These are phyloP conservation scores for Aquilaria malaccensis DNA, from an alignment of 345 rosid species.

Conservation along the genomic window DNA sequence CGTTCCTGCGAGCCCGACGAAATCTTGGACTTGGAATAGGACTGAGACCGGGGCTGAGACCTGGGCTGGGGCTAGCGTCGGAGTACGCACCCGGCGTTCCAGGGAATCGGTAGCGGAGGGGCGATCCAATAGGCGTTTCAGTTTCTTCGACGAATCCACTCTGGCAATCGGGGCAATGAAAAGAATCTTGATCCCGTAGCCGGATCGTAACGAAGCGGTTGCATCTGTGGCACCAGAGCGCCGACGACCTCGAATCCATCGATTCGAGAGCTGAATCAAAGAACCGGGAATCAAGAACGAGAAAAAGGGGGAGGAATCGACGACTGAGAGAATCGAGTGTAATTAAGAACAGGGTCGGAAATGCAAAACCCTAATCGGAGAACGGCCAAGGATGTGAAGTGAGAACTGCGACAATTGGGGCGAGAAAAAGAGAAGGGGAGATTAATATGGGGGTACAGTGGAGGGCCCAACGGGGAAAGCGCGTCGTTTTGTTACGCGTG, in stretches of 20 bases:
- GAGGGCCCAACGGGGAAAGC: conserved; percentile 17
- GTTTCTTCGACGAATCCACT: conserved; percentile 51
- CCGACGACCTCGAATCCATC: conserved; percentile 31
- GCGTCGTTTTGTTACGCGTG: conserved; percentile 16
- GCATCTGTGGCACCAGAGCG: conserved; percentile 65
- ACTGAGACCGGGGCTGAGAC: conserved; percentile 18
- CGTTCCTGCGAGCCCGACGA: conserved; percentile 33
- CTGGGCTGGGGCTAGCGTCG: conserved; percentile 12
- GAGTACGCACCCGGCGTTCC: conserved; percentile 17
- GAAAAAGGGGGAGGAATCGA: not conserved
- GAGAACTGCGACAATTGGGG: not conserved
- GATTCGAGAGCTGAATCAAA: not conserved
- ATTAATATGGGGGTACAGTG: not conserved
- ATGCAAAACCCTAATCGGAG: conserved; percentile 19
- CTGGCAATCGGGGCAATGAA: conserved; percentile 45
- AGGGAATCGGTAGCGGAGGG: conserved; percentile 21
- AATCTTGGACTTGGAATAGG: conserved; percentile 19
- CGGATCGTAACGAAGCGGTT: conserved; percentile 26
- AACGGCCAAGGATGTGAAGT: not conserved
- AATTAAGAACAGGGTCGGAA: not conserved
- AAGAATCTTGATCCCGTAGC: conserved; percentile 21
- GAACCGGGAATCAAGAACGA: not conserved
- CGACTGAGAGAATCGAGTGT: not conserved
- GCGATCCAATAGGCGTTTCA: conserved; percentile 25
- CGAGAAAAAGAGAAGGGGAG: not conserved